Evolutionary conservation across 148 eudicot species (phyloP).

Genomic region (Vaccinium darrowii): DNA sequence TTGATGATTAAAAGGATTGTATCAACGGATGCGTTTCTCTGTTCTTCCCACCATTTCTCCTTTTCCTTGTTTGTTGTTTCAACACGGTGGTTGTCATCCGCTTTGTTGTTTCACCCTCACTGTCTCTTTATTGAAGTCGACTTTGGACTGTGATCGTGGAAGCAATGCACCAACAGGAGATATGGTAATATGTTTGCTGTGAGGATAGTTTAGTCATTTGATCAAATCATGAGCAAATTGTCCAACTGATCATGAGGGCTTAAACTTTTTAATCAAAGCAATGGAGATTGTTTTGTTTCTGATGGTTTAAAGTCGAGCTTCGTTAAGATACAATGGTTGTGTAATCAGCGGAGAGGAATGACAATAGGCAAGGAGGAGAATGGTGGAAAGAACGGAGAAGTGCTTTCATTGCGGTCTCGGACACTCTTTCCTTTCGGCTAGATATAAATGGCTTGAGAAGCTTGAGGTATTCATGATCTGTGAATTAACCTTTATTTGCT

Average conservation of each 20-base stretch:
- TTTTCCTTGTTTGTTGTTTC: not conserved
- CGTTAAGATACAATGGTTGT: not conserved
- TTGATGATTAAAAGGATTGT: not conserved
- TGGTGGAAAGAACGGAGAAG: slow-evolving; percentile 1
- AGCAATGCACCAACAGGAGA: not conserved
- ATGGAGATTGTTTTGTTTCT: not conserved
- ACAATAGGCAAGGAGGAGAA: not conserved
- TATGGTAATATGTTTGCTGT: not conserved
- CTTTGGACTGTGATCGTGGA: not conserved
- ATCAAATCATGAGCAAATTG: not conserved
- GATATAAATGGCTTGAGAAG: slow-evolving; percentile 1
- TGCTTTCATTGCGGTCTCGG: not conserved
- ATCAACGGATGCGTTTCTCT: not conserved
- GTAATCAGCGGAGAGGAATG: not conserved
- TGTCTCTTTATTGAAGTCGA: not conserved
- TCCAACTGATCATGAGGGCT: not conserved
- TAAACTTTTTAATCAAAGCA: not conserved
- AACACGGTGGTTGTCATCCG: not conserved
- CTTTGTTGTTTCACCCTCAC: not conserved
- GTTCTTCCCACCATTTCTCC: slow-evolving; percentile 7
- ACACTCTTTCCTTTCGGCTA: not conserved
- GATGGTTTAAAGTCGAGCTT: not conserved
- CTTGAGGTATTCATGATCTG: not conserved
- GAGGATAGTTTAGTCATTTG: not conserved
- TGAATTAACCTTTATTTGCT: not conserved